Evolutionary conservation across 768 basidiomycete genomes (phyloP), one percentile per base, ranked within the genome.

Genomic region (Rhodotorula babjevae): DNA sequence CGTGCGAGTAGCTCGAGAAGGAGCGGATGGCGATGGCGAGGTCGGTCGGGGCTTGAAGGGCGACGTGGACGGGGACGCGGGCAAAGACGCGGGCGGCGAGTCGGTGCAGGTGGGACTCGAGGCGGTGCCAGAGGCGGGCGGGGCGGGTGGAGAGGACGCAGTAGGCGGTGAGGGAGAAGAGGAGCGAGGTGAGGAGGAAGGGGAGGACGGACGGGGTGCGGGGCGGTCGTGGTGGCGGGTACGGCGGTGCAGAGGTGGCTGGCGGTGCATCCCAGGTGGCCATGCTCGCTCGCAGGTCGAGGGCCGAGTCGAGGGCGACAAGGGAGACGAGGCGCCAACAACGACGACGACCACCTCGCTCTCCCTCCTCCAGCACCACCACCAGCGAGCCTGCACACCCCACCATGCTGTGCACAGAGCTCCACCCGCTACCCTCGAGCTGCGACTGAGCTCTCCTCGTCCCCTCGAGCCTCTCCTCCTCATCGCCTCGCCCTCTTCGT

Each of bases 11-110:
- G 27, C n/a, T n/a, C 12, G 59, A 42, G 60, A 65, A 71, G 27
- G 66, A 71, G 27, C 46, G 36, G 49, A 67, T 47, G 16, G 73
- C 63, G 55, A 71, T 23, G 52, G 59, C 44, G 29, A 74, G 63
- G 58, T 66, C 63, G 29, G 61, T 42, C 15, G 68, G 72, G 2
- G 59, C 7, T 10, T 73, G 63, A 18, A 73, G 40, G 14, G 58
- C 59, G 10, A 9, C 7, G 10, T 68, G 68, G 25, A 67, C 36
- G 5, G 67, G 65, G 7, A 69, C 23, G 15, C 67, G 61, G 27
- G 47, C 56, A 2, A 50, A 33, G 0, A 57, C 21, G 5, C 18
- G 7, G 25, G 27, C 3, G 52, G 58, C 18, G 4, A 50, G 58
- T 42, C 65, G 69, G 36, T 29, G 19, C 29, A 57, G 1, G 40